These are phyloP conservation scores for Silene coronaria DNA, from an alignment of 179 eudicot species.

Conservation along the genomic window DNA sequence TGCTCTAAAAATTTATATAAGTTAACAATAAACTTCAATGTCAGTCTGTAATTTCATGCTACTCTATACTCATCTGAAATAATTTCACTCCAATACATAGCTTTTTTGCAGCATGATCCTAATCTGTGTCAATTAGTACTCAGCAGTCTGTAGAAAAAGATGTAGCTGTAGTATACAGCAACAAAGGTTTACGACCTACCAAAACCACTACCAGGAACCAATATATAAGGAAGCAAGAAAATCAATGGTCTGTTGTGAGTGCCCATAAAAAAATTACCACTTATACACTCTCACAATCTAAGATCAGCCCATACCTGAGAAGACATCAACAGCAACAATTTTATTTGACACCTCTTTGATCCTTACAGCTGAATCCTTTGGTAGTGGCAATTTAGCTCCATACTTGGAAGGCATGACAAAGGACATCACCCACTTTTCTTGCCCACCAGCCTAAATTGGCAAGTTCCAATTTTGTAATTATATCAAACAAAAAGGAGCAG, in stretches of 20 bases:
- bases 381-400: conserved; percentile 76
- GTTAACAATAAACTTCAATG: too few relatives aligned
- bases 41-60: not conserved
- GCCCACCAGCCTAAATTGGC: conserved; percentile 35
- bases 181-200: not conserved
- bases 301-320: conserved; percentile 56
- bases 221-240: not conserved
- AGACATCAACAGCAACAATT: conserved; percentile 65
- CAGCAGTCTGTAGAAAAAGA: not conserved
- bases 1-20: too few relatives aligned
- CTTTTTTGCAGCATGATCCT: conserved; percentile 7
- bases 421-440: conserved; percentile 85
- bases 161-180: not conserved
- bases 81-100: not conserved
- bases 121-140: not conserved
- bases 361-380: conserved; percentile 78
- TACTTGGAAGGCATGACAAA: conserved; percentile 93
- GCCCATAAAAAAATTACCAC: not conserved
- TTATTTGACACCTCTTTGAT: conserved; percentile 76
- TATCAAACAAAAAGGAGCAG: not conserved
- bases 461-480: not conserved
- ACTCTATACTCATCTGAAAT: not conserved
- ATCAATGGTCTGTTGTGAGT: not conserved
- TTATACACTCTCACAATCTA: not conserved
- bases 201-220: not conserved